Conservation (phyloP, 768 basidiomycete species). For the Leccinum disarticulatum region DNA sequence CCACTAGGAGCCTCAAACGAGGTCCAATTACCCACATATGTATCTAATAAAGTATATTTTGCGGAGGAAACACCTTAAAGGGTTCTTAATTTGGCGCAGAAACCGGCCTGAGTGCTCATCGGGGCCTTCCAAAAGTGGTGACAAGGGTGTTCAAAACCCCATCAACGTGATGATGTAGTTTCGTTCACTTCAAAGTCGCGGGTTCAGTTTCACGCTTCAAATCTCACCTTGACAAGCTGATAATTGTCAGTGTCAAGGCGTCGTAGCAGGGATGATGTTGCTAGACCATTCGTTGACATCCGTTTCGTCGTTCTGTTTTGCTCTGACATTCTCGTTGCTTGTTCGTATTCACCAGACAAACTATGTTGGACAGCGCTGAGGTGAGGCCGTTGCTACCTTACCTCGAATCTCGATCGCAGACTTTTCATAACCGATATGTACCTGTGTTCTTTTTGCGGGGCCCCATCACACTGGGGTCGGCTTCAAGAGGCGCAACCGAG, state of each 20-base stretch:
- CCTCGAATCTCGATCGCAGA: too few species aligned
- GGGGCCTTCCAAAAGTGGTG: too few species aligned
- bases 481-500: not conserved
- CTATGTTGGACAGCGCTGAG: not conserved
- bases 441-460: too few species aligned
- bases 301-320: not conserved
- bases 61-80: too few species aligned
- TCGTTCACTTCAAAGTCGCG: not conserved
- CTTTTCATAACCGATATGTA: too few species aligned
- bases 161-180: not conserved
- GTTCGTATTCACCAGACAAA: not conserved
- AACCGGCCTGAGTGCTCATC: too few species aligned
- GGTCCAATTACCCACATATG: too few species aligned
- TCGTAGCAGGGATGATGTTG: not conserved
- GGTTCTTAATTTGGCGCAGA: too few species aligned
- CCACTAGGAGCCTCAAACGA: too few species aligned
- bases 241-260: not conserved
- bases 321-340: not conserved
- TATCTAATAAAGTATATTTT: too few species aligned
- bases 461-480: not conserved
- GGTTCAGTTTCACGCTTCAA: too few species aligned
- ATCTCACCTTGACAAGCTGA: not conserved
- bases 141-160: too few species aligned
- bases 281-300: not conserved
- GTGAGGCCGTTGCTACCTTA: not conserved